phyloP scores from a whole-genome alignment of 352 stramenopile genomes.

The Phytophthora pisi region DNA sequence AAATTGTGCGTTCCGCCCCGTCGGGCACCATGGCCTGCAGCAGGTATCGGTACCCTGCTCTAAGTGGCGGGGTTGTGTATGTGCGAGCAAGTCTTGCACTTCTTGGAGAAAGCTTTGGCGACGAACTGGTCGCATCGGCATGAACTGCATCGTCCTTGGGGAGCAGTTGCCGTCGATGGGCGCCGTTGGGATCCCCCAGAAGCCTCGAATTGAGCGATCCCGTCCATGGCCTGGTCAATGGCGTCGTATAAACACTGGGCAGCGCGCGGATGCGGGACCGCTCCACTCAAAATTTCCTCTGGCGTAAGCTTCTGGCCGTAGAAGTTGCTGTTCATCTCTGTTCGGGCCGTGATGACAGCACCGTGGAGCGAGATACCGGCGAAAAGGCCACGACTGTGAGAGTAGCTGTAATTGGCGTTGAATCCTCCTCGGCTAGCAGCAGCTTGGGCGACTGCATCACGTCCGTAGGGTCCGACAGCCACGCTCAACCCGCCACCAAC shows the following conservation, averaged over 20 bases:
- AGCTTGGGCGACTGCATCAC: constrained; percentile 83
- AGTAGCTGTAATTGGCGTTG: constrained; percentile 95
- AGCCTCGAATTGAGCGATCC: constrained; percentile 67
- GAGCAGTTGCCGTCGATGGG: constrained; percentile 16
- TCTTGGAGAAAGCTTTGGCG: constrained; percentile 74
- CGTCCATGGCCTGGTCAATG: constrained; percentile 72
- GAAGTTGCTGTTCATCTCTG: constrained; percentile 96
- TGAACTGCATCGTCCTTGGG: constrained; percentile 45
- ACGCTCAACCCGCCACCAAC: constrained; percentile 93
- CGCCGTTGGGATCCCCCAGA: constrained; percentile 17
- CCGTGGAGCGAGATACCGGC: constrained; percentile 93
- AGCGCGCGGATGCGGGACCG: constrained; percentile 58
- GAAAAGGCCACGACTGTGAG: constrained; percentile 92
- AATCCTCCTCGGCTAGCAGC: constrained; percentile 71
- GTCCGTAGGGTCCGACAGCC: constrained; percentile 90
- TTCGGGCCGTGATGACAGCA: constrained; percentile 88
- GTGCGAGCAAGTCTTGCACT: constrained; percentile 77
- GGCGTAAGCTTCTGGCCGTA: constrained; percentile 90
- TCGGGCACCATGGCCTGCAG: not conserved
- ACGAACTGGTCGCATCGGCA: constrained; percentile 67
- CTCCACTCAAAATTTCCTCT: constrained; percentile 73
- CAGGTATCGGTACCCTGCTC: constrained; percentile 1
- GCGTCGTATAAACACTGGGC: constrained; percentile 82
- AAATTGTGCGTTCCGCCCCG: constrained; percentile 14
- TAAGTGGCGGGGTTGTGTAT: constrained; percentile 44